Percentiles rank a stretch among this genome's conserved stretches.
These are phyloP conservation scores for Phytophthora agathidicida DNA, from an alignment of 352 stramenopile species.

Conservation along the genomic window DNA sequence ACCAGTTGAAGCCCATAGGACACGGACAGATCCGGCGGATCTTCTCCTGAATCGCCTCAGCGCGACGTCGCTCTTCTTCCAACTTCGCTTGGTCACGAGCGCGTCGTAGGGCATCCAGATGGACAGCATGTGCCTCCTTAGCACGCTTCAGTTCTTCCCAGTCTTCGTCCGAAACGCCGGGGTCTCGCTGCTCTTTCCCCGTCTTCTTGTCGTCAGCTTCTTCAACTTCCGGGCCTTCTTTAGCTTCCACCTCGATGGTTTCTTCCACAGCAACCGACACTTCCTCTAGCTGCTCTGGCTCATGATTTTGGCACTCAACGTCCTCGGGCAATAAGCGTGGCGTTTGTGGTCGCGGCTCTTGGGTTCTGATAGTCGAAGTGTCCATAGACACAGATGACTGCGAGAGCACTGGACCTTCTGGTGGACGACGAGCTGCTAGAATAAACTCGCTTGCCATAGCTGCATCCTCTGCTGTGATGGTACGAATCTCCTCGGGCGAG, in stretches of 20 bases:
- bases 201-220: constrained; percentile 16
- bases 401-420: constrained; percentile 34
- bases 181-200: constrained; percentile 41
- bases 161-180: constrained; percentile 61
- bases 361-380: constrained; percentile 3
- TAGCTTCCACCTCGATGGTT: constrained; percentile 20
- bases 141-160: constrained; percentile 73
- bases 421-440: constrained; percentile 47
- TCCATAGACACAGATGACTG: constrained; percentile 13
- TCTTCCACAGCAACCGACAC: constrained; percentile 5
- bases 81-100: constrained; percentile 42
- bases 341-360: background rate
- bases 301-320: constrained; percentile 7
- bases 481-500: constrained; percentile 50
- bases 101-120: constrained; percentile 41
- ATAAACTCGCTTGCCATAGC: constrained; percentile 39
- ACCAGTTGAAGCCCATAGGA: constrained; percentile 71
- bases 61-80: constrained; percentile 44
- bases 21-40: constrained; percentile 71
- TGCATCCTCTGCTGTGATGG: constrained; percentile 53
- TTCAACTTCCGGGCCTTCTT: constrained; percentile 23
- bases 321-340: background rate
- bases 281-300: constrained; percentile 15
- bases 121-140: constrained; percentile 53
- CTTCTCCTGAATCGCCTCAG: constrained; percentile 55